phyloP scores from a whole-genome alignment of 208 protist genomes.

The Tritrichomonas musculus region DNA sequence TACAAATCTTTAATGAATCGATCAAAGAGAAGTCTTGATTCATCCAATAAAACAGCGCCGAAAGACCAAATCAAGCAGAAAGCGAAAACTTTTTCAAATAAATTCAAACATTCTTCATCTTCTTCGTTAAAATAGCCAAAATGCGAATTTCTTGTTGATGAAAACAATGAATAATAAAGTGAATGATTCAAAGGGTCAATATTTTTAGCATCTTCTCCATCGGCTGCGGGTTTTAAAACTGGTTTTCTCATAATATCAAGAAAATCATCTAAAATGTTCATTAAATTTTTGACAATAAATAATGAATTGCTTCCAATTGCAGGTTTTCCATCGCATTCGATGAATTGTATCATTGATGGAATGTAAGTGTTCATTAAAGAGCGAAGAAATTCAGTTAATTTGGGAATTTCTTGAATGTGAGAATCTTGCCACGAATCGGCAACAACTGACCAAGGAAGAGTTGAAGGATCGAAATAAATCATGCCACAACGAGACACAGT shows the following conservation, averaged over 20 bases:
- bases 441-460: slow-evolving; percentile 74
- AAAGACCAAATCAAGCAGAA: slow-evolving; percentile 89
- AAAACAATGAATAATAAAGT: background rate
- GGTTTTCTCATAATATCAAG: background rate
- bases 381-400: background rate
- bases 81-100: slow-evolving; percentile 39
- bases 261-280: background rate
- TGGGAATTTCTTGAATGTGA: too few relatives aligned
- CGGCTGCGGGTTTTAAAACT: background rate
- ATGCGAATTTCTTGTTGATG: background rate
- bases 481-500: slow-evolving; percentile 96
- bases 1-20: slow-evolving; percentile 57
- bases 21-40: slow-evolving; percentile 73
- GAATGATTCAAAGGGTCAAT: background rate
- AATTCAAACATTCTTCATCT: slow-evolving; percentile 37
- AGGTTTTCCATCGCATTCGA: background rate
- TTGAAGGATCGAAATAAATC: slow-evolving; percentile 79
- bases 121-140: background rate
- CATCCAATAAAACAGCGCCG: slow-evolving; percentile 75
- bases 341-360: background rate
- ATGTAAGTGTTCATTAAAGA: background rate
- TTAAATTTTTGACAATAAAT: background rate
- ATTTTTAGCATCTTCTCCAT: background rate
- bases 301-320: background rate
- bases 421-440: slow-evolving; percentile 72